A percentile compares a stretch with the other conserved stretches of the same genome.
Conservation (phyloP, 2,329 filamentous ascomycete genomes). For the Xylaria sp. region DNA sequence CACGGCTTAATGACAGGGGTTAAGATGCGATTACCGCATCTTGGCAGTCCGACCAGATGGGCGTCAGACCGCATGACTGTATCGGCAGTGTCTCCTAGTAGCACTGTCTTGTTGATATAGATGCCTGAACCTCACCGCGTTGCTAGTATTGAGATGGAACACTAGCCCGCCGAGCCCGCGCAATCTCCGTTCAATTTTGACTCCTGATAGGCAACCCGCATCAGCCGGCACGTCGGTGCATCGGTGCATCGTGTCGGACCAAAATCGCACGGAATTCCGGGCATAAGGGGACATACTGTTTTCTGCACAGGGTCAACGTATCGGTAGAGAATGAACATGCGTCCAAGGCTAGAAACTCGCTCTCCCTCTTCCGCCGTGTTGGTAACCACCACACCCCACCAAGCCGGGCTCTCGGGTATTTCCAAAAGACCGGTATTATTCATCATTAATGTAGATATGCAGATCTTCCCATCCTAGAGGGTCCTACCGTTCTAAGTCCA, state of each 20-base stretch:
- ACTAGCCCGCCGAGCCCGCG: neutral
- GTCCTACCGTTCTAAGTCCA: neutral
- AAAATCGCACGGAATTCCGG: slow-evolving; percentile 22
- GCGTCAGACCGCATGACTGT: slow-evolving; percentile 11
- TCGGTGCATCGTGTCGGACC: neutral
- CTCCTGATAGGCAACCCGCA: neutral
- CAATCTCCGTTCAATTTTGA: neutral
- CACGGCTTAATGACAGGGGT: neutral
- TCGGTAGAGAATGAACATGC: neutral
- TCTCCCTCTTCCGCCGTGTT: neutral
- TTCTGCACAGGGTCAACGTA: neutral
- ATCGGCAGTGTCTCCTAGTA: neutral
- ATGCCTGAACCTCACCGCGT: neutral
- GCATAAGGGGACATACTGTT: neutral
- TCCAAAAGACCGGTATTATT: slow-evolving; percentile 10
- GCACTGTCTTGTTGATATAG: neutral
- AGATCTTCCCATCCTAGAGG: slow-evolving; percentile 9
- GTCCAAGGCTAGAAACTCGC: neutral
- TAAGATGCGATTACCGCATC: slow-evolving; percentile 7
- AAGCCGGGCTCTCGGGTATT: slow-evolving; percentile 25
- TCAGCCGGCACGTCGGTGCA: slow-evolving; percentile 1
- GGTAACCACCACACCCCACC: neutral
- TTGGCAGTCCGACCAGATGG: neutral
- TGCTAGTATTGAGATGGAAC: neutral
- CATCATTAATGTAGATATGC: slow-evolving; percentile 22